Base-by-base conservation (phyloP, 106 monocot species). In the Iris macrosiphon region DNA sequence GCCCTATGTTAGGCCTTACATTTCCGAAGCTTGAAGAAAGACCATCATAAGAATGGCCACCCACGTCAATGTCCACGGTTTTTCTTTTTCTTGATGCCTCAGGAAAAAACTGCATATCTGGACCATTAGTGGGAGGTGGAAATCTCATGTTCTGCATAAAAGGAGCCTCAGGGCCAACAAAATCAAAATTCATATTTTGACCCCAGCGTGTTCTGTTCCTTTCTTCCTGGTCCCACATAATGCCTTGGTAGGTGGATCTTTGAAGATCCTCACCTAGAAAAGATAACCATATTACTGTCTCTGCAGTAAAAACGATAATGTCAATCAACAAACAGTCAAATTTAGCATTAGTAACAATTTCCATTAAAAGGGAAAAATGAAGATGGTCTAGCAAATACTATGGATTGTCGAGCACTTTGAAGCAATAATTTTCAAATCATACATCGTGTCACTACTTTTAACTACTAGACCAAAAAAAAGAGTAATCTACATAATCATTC, bases 41-140 rank as follows among this genome's bases (percentile, higher is more conserved):
- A 32, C 44, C 35, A 32, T 44, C 18, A 53, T 49, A 16, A n/a
- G n/a, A n/a, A n/a, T n/a, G n/a, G n/a, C n/a, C n/a, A 48, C 12
- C 40, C 8, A 27, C n/a, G 46, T 60, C 40, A 24, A 49, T 16
- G 39, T 55, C 63, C 45, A 50, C 15, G 6, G 33, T 21, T 63
- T 64, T 81, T 72, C 71, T 64, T 72, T 72, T 72, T 26, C 49
- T 67, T 49, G 71, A 67, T 49, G 43, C 52, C 29, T 67, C 75
- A 23, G 18, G 55, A 28, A 61, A 31, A 41, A 37, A 50, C 22
- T 49, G 51, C 31, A 12, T n/a, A 54, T 57, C 29, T 21, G 32
- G 40, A 61, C 52, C 19, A 65, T 45, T 23, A 40, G 31, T 48
- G 7, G 41, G 59, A 39, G 13, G 44, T 35, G 32, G 22, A 1